A percentile compares a stretch with the other conserved stretches of the same genome.
These are phyloP conservation scores for Telopea speciosissima DNA, from an alignment of 177 flowering plant genomes.

Conservation along the genomic window DNA sequence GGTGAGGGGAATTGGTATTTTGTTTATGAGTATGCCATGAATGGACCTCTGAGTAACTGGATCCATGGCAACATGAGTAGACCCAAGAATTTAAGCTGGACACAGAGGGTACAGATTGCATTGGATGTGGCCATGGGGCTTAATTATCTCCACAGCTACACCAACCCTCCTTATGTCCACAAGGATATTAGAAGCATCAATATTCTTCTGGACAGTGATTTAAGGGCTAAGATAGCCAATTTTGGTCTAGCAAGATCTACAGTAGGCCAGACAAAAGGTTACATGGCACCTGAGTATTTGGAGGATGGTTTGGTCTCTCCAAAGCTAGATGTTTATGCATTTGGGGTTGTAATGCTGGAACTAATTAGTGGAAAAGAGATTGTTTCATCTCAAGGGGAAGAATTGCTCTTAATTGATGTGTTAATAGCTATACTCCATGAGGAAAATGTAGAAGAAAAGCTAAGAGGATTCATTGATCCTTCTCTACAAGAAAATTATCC, in stretches of 20 bases:
- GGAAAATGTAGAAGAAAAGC: constrained; percentile 31
- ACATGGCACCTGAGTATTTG: constrained; percentile 81
- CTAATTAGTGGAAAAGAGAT: constrained; percentile 55
- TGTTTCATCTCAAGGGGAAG: constrained; percentile 19
- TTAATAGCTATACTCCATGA: constrained; percentile 19
- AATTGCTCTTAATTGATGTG: constrained; percentile 25
- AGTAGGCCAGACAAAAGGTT: constrained; percentile 45
- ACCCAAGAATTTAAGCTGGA: constrained; percentile 44
- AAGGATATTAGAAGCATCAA: constrained; percentile 57
- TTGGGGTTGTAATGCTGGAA: constrained; percentile 71
- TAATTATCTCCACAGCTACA: constrained; percentile 60
- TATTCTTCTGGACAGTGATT: constrained; percentile 55
- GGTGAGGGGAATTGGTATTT: constrained; percentile 57
- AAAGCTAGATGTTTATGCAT: constrained; percentile 77
- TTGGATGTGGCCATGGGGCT: constrained; percentile 68
- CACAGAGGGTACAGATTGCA: constrained; percentile 58
- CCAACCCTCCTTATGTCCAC: constrained; percentile 60
- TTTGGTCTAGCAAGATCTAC: constrained; percentile 52
- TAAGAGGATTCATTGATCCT: constrained; percentile 51
- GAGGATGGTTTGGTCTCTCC: constrained; percentile 72
- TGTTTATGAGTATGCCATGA: constrained; percentile 61
- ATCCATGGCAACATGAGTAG: constrained; percentile 21
- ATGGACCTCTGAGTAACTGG: constrained; percentile 68
- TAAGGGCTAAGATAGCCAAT: constrained; percentile 69
- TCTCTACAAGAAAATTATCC: constrained; percentile 48